Percentiles rank a stretch among this genome's conserved stretches.
phyloP scores from a whole-genome alignment of 139 green algal species.

The Chlamydomonas incerta region DNA sequence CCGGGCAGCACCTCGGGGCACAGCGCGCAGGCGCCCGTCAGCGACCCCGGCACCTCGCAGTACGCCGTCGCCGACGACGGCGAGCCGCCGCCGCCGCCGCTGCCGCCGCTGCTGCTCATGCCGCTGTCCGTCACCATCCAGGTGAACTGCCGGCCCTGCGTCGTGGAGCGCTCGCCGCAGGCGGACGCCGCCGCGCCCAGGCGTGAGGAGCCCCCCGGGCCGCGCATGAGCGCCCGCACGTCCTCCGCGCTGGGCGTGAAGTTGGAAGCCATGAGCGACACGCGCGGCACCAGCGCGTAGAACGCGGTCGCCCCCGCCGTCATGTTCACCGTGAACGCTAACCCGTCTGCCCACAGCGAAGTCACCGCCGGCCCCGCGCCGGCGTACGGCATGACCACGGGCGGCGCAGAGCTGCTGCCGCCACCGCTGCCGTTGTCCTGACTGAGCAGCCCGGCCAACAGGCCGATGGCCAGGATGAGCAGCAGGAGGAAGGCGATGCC shows the following conservation, averaged over 20 bases:
- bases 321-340: conserved; percentile 24
- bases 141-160: background rate
- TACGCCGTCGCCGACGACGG: background rate
- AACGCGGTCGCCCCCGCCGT: background rate
- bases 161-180: conserved; percentile 24
- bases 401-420: background rate
- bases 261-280: background rate
- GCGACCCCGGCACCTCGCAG: background rate
- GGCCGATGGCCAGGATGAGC: conserved; percentile 17
- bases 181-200: conserved; percentile 17
- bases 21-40: conserved; percentile 23
- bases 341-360: background rate
- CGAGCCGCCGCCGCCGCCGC: background rate
- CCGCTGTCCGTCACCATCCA: conserved; percentile 13
- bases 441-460: conserved; percentile 26
- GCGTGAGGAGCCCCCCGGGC: background rate
- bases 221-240: conserved; percentile 14
- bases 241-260: background rate
- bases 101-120: background rate
- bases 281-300: conserved; percentile 1
- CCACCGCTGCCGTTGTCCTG: background rate
- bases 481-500: background rate
- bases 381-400: background rate
- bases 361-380: background rate
- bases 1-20: conserved; percentile 39